Evolutionary conservation across 2,329 filamentous ascomycete genomes (phyloP), one percentile per base, ranked within the genome.

Genomic region (Verticillium nubilum): DNA sequence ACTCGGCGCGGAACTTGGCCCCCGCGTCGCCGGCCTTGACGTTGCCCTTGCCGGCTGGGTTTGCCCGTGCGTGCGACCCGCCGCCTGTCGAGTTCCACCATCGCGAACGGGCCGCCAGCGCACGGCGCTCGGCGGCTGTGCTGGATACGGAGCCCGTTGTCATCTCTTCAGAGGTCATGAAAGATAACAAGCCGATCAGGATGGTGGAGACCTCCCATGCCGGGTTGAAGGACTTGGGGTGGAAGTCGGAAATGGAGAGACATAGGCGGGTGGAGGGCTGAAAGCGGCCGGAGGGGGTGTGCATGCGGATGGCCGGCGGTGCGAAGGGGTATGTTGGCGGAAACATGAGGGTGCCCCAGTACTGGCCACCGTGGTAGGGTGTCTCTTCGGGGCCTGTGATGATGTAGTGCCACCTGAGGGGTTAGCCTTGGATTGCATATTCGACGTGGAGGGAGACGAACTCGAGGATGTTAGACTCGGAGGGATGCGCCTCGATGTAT

Each of bases 151-250:
- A 93, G 2, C 95, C 95, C 0, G 95, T 98, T 0, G 95, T 99
- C 90, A 98, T 97, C 78, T 99, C 95, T 71, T 99, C 94, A 65
- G 91, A 92, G 2, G 94, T 98, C 95, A 99, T 99, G 76, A 99
- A 99, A 42, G 90, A 96, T 63, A 98, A 80, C 28, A 99, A 84
- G 10, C 95, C 95, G 59, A 96, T 96, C 17, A 99, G 80, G 64
- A 99, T 99, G 0, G 95, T 99, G 58, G 90, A 94, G 7, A 99
- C 95, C 70, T 97, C 94, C 95, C 95, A 99, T 1, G 95, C 93
- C 2, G 95, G 95, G 73, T 99, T 99, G 80, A 98, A 99, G 28
- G 90, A 94, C 74, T 96, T 96, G 4, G 95, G 95, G 72, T 99
- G 95, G 76, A 98, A 99, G 72, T 99, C 95, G 68, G 89, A 94